A percentile compares a stretch with the other conserved stretches of the same genome.
Evolutionary conservation across 495 filamentous ascomycete species (phyloP).

Genomic region (Haplographium delicatum): DNA sequence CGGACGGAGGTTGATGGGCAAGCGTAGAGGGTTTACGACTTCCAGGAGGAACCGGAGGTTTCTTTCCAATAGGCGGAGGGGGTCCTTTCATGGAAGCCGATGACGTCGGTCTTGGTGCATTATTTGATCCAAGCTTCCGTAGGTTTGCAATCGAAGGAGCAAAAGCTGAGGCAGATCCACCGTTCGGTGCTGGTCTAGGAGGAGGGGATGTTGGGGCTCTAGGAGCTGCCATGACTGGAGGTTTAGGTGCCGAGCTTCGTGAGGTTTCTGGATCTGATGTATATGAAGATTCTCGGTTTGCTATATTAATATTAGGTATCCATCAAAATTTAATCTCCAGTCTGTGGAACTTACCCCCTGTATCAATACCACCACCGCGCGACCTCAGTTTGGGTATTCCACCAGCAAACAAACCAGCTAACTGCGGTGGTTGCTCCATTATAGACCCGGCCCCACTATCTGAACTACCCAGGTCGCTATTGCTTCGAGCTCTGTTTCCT

Average conservation of each 20-base stretch:
- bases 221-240: slow-evolving; percentile 55
- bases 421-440: slow-evolving; percentile 64
- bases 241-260: slow-evolving; percentile 47
- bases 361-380: slow-evolving; percentile 79
- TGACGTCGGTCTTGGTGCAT: slow-evolving; percentile 47
- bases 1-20: slow-evolving; percentile 16
- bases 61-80: slow-evolving; percentile 57
- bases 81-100: slow-evolving; percentile 45
- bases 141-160: slow-evolving; percentile 54
- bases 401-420: slow-evolving; percentile 85
- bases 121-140: slow-evolving; percentile 50
- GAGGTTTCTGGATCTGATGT: slow-evolving; percentile 73
- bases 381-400: slow-evolving; percentile 94
- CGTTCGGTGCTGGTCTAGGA: slow-evolving; percentile 37
- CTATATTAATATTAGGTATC: slow-evolving; percentile 36
- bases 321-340: background rate
- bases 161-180: slow-evolving; percentile 37
- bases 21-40: slow-evolving; percentile 54
- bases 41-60: slow-evolving; percentile 60
- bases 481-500: slow-evolving; percentile 66
- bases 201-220: slow-evolving; percentile 53
- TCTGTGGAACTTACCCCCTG: slow-evolving; percentile 54
- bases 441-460: slow-evolving; percentile 30
- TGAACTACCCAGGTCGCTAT: slow-evolving; percentile 62
- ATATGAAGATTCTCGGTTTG: slow-evolving; percentile 65